Evolutionary conservation across 305 asterid genomes (phyloP).

Genomic region (Lippia alba): DNA sequence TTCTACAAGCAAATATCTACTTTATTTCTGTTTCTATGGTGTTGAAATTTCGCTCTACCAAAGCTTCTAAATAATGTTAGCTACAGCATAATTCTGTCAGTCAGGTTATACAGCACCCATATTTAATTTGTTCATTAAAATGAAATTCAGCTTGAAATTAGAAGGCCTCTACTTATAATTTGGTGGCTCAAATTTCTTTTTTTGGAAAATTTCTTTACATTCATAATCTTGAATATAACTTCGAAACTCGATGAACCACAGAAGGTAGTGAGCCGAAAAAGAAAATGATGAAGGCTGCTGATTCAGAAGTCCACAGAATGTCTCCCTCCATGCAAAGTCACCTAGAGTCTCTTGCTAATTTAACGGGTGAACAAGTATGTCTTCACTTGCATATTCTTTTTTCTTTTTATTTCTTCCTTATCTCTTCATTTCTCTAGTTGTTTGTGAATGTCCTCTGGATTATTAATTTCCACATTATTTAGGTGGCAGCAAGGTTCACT

Average conservation of each 20-base stretch:
- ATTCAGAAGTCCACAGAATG: conserved; percentile 68
- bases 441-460: conserved; percentile 15
- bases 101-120: too few species aligned
- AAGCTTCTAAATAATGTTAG: too few species aligned
- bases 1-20: conserved; percentile 9
- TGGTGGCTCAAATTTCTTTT: conserved; percentile 4
- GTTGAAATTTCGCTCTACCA: too few species aligned
- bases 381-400: conserved; percentile 23
- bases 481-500: conserved; percentile 95
- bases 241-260: conserved; percentile 49
- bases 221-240: conserved; percentile 35
- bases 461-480: conserved; percentile 26
- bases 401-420: conserved; percentile 5
- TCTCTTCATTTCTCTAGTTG: neutral
- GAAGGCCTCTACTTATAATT: conserved; percentile 1
- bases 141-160: conserved; percentile 27
- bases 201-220: neutral
- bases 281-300: conserved; percentile 82
- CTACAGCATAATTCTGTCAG: too few species aligned
- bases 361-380: conserved; percentile 97
- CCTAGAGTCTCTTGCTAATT: conserved; percentile 77
- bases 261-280: conserved; percentile 87
- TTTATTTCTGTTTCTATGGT: too few species aligned
- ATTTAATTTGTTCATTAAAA: neutral
- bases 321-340: conserved; percentile 70